A percentile compares a stretch with the other conserved stretches of the same genome.
phyloP scores from a whole-genome alignment of 768 basidiomycete species.

The Lentinula raphanica region DNA sequence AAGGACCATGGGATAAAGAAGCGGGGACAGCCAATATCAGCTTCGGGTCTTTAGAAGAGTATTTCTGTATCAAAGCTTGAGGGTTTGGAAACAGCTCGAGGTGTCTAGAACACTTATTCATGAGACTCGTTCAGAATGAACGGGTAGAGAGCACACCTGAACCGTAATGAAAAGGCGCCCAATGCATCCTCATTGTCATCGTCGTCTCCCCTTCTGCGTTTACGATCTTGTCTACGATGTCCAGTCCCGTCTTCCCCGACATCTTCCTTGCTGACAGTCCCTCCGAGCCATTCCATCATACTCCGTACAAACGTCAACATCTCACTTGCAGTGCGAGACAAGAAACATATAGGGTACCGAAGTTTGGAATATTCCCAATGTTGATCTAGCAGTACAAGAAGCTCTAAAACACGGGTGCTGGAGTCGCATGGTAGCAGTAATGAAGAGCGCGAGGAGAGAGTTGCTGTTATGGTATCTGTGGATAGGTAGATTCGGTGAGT shows the following conservation, averaged over 20 bases:
- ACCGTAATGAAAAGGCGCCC: conserved; percentile 82
- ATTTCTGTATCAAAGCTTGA: conserved; percentile 71
- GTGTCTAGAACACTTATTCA: conserved; percentile 47
- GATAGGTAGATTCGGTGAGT: not conserved
- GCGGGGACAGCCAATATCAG: conserved; percentile 91
- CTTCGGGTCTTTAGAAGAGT: conserved; percentile 86
- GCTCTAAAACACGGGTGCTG: conserved; percentile 89
- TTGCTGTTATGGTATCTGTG: conserved; percentile 83
- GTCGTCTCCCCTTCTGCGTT: conserved; percentile 55
- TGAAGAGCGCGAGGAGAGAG: conserved; percentile 74
- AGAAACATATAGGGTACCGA: conserved; percentile 87
- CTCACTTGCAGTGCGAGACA: conserved; percentile 85
- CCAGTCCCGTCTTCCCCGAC: conserved; percentile 72
- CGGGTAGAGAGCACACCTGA: conserved; percentile 56
- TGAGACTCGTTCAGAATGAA: not conserved
- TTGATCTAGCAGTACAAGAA: conserved; percentile 93
- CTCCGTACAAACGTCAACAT: conserved; percentile 91
- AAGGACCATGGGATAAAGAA: conserved; percentile 88
- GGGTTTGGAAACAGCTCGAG: conserved; percentile 90
- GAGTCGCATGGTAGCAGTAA: conserved; percentile 90
- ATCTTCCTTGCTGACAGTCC: conserved; percentile 89
- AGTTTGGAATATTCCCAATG: conserved; percentile 91
- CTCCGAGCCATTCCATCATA: conserved; percentile 99
- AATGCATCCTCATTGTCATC: conserved; percentile 78
- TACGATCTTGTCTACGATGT: conserved; percentile 43